A percentile compares a stretch with the other conserved stretches of the same genome.
Conservation (phyloP, 1,284 basidiomycete species). For the Ganoderma multipileum region DNA sequence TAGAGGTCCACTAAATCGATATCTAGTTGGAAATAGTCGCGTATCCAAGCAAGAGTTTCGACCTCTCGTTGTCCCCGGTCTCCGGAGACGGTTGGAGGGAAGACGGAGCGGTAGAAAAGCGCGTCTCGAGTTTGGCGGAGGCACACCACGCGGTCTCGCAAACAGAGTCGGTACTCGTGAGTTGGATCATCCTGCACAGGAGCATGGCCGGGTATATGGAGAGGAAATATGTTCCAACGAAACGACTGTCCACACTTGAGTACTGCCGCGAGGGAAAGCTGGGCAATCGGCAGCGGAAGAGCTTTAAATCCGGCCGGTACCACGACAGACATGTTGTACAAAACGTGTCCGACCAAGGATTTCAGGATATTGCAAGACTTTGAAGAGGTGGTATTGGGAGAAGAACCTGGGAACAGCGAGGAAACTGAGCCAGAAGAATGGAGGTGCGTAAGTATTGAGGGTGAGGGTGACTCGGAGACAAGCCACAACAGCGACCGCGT, state of each 20-base stretch:
- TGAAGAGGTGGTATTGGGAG: not conserved
- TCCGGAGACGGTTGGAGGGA: conserved; percentile 40
- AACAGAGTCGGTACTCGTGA: conserved; percentile 77
- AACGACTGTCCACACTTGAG: conserved; percentile 85
- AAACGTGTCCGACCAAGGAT: not conserved
- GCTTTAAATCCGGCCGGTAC: conserved; percentile 51
- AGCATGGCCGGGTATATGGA: conserved; percentile 37
- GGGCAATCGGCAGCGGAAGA: conserved; percentile 64
- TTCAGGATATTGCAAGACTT: not conserved
- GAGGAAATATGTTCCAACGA: conserved; percentile 69
- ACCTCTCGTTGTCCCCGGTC: conserved; percentile 31
- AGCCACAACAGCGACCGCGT: not conserved
- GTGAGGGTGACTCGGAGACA: not conserved
- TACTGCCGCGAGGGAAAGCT: conserved; percentile 75
- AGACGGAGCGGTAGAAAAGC: conserved; percentile 78
- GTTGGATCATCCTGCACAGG: conserved; percentile 35
- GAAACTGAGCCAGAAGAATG: not conserved
- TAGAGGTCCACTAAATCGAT: conserved; percentile 82
- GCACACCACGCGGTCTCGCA: conserved; percentile 84
- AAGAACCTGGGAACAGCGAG: not conserved
- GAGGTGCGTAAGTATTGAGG: no score
- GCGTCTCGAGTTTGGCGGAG: conserved; percentile 75
- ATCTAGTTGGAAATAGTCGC: conserved; percentile 91
- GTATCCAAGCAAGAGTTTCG: conserved; percentile 81
- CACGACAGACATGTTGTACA: conserved; percentile 11